Conservation (phyloP, 106 monocot genomes). For the Xerophyta viscosa region DNA sequence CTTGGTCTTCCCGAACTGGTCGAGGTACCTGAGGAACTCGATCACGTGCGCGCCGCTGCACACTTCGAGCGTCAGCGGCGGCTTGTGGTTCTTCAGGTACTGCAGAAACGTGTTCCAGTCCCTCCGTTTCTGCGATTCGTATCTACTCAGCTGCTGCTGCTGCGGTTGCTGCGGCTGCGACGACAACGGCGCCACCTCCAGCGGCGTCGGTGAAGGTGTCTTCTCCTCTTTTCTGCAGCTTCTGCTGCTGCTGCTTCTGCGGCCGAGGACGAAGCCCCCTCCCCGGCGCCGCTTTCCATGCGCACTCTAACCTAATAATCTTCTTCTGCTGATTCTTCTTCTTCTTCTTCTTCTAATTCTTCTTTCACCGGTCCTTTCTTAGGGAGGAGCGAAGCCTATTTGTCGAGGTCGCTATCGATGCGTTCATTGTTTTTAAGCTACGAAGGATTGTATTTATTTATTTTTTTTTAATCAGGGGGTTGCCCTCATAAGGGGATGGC, state of each 20-base stretch:
- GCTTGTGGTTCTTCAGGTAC: conserved; percentile 52
- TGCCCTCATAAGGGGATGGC: too few species aligned
- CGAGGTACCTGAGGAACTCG: conserved; percentile 46
- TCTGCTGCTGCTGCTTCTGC: neutral
- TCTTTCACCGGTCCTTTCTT: neutral
- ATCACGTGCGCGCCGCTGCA: conserved; percentile 63
- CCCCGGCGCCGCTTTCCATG: neutral
- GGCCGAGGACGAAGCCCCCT: neutral
- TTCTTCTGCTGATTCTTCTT: neutral
- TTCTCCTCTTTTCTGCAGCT: too few species aligned
- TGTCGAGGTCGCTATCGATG: neutral
- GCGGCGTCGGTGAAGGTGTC: neutral
- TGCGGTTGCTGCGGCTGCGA: neutral
- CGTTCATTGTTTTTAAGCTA: too few species aligned
- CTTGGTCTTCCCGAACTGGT: conserved; percentile 62
- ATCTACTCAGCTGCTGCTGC: conserved; percentile 21
- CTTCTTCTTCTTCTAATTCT: neutral
- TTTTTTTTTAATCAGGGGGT: too few species aligned
- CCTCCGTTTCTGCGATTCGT: conserved; percentile 60
- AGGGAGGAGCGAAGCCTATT: neutral
- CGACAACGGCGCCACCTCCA: neutral
- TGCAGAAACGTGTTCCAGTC: conserved; percentile 71
- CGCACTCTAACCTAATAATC: neutral
- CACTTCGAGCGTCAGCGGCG: conserved; percentile 29
- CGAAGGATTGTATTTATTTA: too few species aligned